Conservation (phyloP, 371 early-diverging fungal genomes). For the Lichtheimia corymbifera region DNA sequence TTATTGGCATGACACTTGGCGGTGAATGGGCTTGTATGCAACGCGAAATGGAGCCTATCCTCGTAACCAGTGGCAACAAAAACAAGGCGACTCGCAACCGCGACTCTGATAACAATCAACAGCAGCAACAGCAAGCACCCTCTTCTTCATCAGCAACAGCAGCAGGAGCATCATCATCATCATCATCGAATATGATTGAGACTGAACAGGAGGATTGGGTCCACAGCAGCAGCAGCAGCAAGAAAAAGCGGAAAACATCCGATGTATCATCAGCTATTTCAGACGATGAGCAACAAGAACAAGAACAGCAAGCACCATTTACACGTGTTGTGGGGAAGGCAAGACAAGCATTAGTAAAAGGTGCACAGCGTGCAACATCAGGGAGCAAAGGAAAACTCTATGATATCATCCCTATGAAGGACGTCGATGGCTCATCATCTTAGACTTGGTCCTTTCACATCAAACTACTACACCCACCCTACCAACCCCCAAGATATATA, state of each 20-base stretch:
- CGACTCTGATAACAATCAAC: slow-evolving; percentile 9
- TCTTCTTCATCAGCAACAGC: background rate
- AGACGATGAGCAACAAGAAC: slow-evolving; percentile 17
- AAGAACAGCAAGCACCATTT: slow-evolving; percentile 23
- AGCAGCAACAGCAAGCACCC: slow-evolving; percentile 5
- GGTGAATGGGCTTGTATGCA: slow-evolving; percentile 86
- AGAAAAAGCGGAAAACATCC: slow-evolving; percentile 17
- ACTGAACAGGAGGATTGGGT: slow-evolving; percentile 17
- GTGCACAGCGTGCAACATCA: slow-evolving; percentile 13
- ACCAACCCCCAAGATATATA: too few species aligned
- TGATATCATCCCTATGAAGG: slow-evolving; percentile 38
- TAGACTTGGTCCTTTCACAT: too few species aligned
- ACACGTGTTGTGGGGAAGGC: slow-evolving; percentile 39
- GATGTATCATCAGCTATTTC: slow-evolving; percentile 1
- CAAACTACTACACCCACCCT: too few species aligned
- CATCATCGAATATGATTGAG: slow-evolving; percentile 6
- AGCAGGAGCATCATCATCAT: slow-evolving; percentile 15
- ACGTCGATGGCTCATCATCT: background rate
- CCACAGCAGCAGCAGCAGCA: slow-evolving; percentile 8
- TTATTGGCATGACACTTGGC: slow-evolving; percentile 69
- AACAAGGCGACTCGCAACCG: too few species aligned
- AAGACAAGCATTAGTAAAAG: slow-evolving; percentile 27
- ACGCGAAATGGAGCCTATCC: slow-evolving; percentile 81
- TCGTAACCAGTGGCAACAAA: slow-evolving; percentile 26
- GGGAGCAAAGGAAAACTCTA: slow-evolving; percentile 32